Base-by-base conservation (phyloP, 352 stramenopile species). In the Saprolegnia diclina region DNA sequence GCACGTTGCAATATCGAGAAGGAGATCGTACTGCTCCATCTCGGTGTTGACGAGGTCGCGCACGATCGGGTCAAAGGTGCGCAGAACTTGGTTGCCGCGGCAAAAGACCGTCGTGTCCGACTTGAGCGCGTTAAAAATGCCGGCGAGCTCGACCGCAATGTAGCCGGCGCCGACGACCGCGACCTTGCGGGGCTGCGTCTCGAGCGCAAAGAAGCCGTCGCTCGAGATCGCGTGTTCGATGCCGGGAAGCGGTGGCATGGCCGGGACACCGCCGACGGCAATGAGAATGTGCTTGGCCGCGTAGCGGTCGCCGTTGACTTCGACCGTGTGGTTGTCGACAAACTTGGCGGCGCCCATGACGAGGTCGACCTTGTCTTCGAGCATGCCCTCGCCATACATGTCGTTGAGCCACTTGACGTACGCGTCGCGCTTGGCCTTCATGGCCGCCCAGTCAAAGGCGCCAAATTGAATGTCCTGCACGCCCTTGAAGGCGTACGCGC, bases 121-220 rank as follows among this genome's bases (percentile, higher is more conserved):
- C 40, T 96, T 94, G 19, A 99, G 76, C 26, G 80, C 81, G 71
- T 98, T 92, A 59, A 99, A 91, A 56, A 99, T 90, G 53, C 83
- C 94, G 2, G 96, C 96, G 38, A 99, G 76, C 85, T 99, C 97
- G 16, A 98, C 91, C 37, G 92, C 96, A 77, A 99, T 99, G 83
- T 99, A 99, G 22, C 96, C 97, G 18, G 90, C 96, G 56, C 97
- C 96, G 11, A 99, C 87, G 1, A 99, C 92, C 7, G 97, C 90
- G 18, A 94, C 90, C 71, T 94, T 95, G 63, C 89, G 77, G 0
- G 96, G 96, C 71, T 92, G 83, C 44, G 81, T 73, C 73, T 97
- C 85, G 42, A 99, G 76, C 37, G 97, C 88, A 79, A 99, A 99
- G 80, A 99, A 99, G 21, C 87, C 96, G 80, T 99, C 94, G 56